A percentile compares a stretch with the other conserved stretches of the same genome.
These are phyloP conservation scores for Vicia villosa DNA, from an alignment of 306 rosid genomes.

Conservation along the genomic window DNA sequence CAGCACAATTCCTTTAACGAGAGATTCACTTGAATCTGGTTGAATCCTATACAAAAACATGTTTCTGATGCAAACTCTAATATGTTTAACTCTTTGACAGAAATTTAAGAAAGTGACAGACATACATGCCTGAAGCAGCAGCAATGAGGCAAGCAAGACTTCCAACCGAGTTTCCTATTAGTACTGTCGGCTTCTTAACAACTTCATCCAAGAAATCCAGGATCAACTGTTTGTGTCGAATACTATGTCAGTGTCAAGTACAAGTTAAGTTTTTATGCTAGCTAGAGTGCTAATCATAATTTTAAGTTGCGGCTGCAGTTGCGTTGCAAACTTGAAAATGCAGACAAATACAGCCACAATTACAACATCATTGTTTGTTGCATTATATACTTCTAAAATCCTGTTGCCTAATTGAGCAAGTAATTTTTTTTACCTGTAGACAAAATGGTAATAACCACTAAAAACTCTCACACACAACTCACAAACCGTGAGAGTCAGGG, in stretches of 20 bases:
- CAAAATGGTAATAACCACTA: too few species aligned
- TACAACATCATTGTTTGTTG: neutral
- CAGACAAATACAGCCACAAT: neutral
- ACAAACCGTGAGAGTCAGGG: too few species aligned
- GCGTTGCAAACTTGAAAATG: neutral
- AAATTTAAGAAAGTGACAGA: neutral
- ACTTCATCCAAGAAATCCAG: conserved; percentile 81
- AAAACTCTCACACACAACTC: too few species aligned
- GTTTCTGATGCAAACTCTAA: conserved; percentile 19
- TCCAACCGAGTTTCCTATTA: conserved; percentile 91
- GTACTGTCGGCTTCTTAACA: conserved; percentile 75
- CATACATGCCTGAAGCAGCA: conserved; percentile 79
- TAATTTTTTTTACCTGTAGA: too few species aligned
- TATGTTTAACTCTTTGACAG: neutral
- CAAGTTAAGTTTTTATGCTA: conserved; percentile 15
- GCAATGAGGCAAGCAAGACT: conserved; percentile 95
- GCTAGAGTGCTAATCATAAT: too few species aligned
- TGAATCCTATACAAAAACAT: conserved; percentile 38
- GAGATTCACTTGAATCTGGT: conserved; percentile 62
- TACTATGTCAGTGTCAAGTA: neutral
- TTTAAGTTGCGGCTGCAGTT: neutral
- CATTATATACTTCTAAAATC: neutral
- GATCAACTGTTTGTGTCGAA: conserved; percentile 62
- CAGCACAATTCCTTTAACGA: conserved; percentile 76
- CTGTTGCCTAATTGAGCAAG: neutral